Evolutionary conservation across 352 stramenopile genomes (phyloP), one percentile per base, ranked within the genome.

Genomic region (Pythium myriotylum): DNA sequence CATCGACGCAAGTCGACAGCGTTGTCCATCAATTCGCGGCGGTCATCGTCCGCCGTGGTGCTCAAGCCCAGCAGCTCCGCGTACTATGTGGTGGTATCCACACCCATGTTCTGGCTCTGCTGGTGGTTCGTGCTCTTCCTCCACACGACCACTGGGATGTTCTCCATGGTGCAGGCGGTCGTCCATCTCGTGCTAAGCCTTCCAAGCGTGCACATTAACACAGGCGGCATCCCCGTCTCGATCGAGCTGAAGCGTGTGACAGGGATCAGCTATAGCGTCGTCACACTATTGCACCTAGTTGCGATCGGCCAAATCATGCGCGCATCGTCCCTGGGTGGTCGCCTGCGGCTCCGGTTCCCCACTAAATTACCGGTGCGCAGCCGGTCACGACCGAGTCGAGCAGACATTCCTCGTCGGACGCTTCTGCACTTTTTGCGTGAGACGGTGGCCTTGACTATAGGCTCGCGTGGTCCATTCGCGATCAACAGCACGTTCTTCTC

Each of bases 401-500:
- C 29, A 35, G 29, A 35, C 10, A 35, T 35, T 35, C 29, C 29
- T 35, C 29, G 29, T 10, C 10, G 5, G 29, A 35, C 47, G 27
- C 24, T 23, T 24, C 17, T 4, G 13, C 16, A 9, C 48, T 13
- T 26, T 14, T 7, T 17, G 7, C 17, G n/a, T 14, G 37, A 43
- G 37, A 16, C 48, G 13, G 26, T 43, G 19, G 9, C 23, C 19
- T 4, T 23, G 12, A 33, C 45, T 17, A 23, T 59, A 6, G 52
- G 52, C 22, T 23, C 52, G 16, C 8, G 5, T 8, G 52, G 52
- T 2, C 13, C 19, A 2, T 39, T 66, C 22, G 32, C 49, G 2
- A 59, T 66, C 50, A 49, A 49, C 32, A 45, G 59, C 6, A 24
- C 51, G n/a, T 46, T 41, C 32, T 67, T 67, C 27, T 24, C 29